Evolutionary conservation across 2,329 filamentous ascomycete genomes (phyloP), one percentile per base, ranked within the genome.

Genomic region (Nothopassalora personata): DNA sequence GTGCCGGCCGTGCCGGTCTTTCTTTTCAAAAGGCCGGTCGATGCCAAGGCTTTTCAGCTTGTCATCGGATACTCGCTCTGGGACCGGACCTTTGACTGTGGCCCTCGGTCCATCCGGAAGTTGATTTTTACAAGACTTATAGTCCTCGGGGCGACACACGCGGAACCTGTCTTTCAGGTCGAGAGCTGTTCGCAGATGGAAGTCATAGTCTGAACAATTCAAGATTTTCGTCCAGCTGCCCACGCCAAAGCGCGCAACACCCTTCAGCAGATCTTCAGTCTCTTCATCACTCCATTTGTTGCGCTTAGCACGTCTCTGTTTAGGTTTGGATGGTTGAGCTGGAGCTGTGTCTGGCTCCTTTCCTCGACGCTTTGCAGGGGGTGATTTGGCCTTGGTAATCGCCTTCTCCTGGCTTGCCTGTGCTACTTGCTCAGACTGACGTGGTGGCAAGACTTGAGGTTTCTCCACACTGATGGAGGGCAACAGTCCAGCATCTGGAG

Each of bases 211-310:
- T 15, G 80, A 70, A 63, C 82, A 80, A 3, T 81, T 75, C 28
- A 86, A 69, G 18, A 87, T 86, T 63, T 80, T 80, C 57, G 84
- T 86, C 85, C 85, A 87, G 62, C 79, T 85, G 3, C 85, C 85
- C 60, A 86, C 82, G 1, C 84, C 85, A 65, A 83, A 85, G 61
- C 78, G 81, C 39, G 80, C 77, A 8, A 86, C 84, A 0, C 85
- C 85, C 58, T 79, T 75, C 11, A 86, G 73, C 28, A 87, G 70
- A 62, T 81, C 76, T 30, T 75, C 76, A 0, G 84, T 86, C 70
- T 87, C 85, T 62, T 83, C 75, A n/a, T 85, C 80, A 1, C 81
- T 81, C 85, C 85, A 87, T 61, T 79, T 81, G 56, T 81, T 84
- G 8, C 71, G 68, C 50, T 66, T 64, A 6, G 60, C 47, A 52